Evolutionary conservation across 345 rosid species (phyloP), one percentile per base, ranked within the genome.

Genomic region (Erucastrum elatum): DNA sequence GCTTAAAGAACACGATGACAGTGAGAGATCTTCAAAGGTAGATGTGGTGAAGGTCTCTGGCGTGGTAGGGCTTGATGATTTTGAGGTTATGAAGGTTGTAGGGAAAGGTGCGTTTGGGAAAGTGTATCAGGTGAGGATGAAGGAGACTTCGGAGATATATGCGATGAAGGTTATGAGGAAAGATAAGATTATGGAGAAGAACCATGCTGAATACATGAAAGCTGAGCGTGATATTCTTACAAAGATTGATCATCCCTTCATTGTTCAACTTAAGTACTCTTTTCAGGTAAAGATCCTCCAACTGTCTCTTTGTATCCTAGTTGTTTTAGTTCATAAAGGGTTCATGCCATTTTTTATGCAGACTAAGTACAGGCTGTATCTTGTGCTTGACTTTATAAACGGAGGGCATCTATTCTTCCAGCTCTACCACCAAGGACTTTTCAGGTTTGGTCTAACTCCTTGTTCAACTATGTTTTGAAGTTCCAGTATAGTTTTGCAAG

Each of bases 111-210:
- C 97, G 67, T 95, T 95, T 85, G 99, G 92, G 69, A 95, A 88
- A 87, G 99, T 95, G 33, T 93, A 72, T 71, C 98, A 95, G 77
- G 99, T 93, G 66, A 91, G 92, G 90, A 89, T 88, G 66, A 93
- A 82, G 77, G 91, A 89, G 27, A 88, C 99, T 1, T 83, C 91
- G 4, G 97, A 95, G 80, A 89, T 95, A 72, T 91, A 80, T 61
- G 99, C 99, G 8, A 95, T 95, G 99, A 95, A 95, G 89, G 99
- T 95, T 72, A 89, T 95, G 98, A 82, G 99, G 46, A 95, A 95
- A 87, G 99, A 95, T 83, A 88, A 83, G 74, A 90, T 95, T 13
- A 85, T 95, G 87, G 97, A 95, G 88, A 93, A 88, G 84, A 88
- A 95, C 82, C 97, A 91, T 55, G 96, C 88, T 2, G 97, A 87